Evolutionary conservation across 2,329 filamentous ascomycete species (phyloP).

Genomic region (Neospermospora avenae): DNA sequence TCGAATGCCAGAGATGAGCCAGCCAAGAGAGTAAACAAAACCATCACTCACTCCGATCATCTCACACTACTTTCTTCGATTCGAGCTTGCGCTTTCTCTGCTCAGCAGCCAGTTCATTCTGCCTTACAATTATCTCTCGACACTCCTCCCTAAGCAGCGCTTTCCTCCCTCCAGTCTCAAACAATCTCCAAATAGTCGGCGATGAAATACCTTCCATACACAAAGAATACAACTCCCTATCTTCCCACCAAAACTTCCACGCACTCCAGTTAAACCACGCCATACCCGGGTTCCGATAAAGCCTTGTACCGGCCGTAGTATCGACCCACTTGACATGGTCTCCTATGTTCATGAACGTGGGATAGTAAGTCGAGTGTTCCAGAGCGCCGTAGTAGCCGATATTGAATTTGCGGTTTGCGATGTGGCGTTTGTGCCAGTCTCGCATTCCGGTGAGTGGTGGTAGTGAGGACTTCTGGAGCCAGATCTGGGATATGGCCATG

Average conservation of each 20-base stretch:
- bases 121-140: background rate
- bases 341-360: background rate
- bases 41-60: background rate
- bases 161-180: constrained; percentile 3
- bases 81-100: background rate
- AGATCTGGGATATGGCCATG: constrained; percentile 5
- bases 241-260: constrained; percentile 3
- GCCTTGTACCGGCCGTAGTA: background rate
- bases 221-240: constrained; percentile 2
- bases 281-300: background rate
- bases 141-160: background rate
- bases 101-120: background rate
- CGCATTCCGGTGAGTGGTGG: background rate
- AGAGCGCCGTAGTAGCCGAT: background rate
- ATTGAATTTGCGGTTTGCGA: background rate
- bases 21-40: too few species aligned
- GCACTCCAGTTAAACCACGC: background rate
- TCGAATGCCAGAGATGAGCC: too few species aligned
- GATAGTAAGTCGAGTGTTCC: background rate
- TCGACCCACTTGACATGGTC: constrained; percentile 1
- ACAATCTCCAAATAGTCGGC: background rate
- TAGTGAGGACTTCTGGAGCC: background rate
- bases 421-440: background rate
- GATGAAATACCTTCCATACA: background rate
- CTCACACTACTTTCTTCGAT: background rate